Base-by-base conservation (phyloP, 2,329 filamentous ascomycete genomes). In the Fusarium goolgardi region DNA sequence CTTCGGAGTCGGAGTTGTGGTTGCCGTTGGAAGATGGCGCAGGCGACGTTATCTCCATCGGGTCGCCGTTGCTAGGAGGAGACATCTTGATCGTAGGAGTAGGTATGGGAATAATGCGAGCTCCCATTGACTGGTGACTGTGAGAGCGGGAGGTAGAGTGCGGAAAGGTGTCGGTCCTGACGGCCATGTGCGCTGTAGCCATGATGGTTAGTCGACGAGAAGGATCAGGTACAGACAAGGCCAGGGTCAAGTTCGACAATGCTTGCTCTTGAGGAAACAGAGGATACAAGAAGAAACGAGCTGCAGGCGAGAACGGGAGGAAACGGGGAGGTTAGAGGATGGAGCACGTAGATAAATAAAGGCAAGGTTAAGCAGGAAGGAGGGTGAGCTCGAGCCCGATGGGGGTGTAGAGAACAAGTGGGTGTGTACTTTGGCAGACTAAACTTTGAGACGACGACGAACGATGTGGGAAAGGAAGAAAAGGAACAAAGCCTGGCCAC, bases 11-110 rank as follows among this genome's bases (percentile, higher is more conserved):
- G 45, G 81, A 81, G 70, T 78, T 80, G 68, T 83, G 83, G 71
- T 77, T 80, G n/a, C 78, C 74, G 55, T 78, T 79, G 31, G 80
- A 78, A 55, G 82, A 77, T 57, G 79, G 81, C 64, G 82, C 81
- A 53, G 85, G 84, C 37, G 84, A 85, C 35, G 85, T 85, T 67
- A 88, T 83, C 64, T 89, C 87, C 86, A 89, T 90, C 61, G 86
- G 85, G 59, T 87, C 85, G 69, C 83, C 85, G 31, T 84, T 84
- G 49, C 84, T 84, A 21, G 86, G 84, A 55, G 85, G 82, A 67
- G 87, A 87, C 79, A 85, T 87, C 76, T 86, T 84, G 75, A 87
- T 85, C 61, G 82, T 85, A 37, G 86, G 84, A 58, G 83, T 82
- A 63, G 85, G 80, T 69, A 88, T 86, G 54, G 87, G 86, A 47